phyloP scores from a whole-genome alignment of 768 basidiomycete genomes.

The Suillus variegatus region DNA sequence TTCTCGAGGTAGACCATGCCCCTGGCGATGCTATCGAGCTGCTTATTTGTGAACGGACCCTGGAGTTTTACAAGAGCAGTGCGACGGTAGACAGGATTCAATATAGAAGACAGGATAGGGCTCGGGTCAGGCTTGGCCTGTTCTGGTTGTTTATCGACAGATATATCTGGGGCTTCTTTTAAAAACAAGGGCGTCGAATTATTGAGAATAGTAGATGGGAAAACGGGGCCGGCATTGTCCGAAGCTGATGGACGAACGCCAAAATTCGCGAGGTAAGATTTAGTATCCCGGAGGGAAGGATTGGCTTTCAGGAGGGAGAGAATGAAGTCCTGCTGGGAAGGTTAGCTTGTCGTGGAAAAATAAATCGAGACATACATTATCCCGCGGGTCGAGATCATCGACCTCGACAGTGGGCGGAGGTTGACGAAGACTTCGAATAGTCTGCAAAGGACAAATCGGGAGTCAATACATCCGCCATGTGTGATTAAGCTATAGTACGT shows the following conservation, averaged over 20 bases:
- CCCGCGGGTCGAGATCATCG: slow-evolving; percentile 38
- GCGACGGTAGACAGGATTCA: slow-evolving; percentile 81
- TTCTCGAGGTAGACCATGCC: slow-evolving; percentile 96
- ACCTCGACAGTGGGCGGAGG: slow-evolving; percentile 15
- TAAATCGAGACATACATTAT: slow-evolving; percentile 44
- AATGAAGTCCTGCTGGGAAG: slow-evolving; percentile 79
- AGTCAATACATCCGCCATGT: not conserved
- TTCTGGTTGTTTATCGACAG: slow-evolving; percentile 32
- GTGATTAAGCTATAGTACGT: slow-evolving; percentile 19
- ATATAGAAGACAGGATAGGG: slow-evolving; percentile 67
- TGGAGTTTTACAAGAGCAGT: slow-evolving; percentile 97
- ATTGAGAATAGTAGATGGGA: slow-evolving; percentile 24
- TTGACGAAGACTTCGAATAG: slow-evolving; percentile 31
- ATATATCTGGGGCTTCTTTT: slow-evolving; percentile 13
- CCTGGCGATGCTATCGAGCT: slow-evolving; percentile 89
- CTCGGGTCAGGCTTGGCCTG: slow-evolving; percentile 41
- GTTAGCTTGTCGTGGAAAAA: slow-evolving; percentile 12
- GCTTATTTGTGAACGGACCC: slow-evolving; percentile 91
- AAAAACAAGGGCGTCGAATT: slow-evolving; percentile 25
- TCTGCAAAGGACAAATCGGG: slow-evolving; percentile 28
- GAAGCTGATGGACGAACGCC: slow-evolving; percentile 58
- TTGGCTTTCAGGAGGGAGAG: slow-evolving; percentile 91
- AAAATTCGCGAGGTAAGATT: slow-evolving; percentile 90
- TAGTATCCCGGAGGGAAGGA: slow-evolving; percentile 89
- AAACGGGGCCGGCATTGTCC: slow-evolving; percentile 26